phyloP scores from a whole-genome alignment of 345 rosid species.

The Luvunga scandens region DNA sequence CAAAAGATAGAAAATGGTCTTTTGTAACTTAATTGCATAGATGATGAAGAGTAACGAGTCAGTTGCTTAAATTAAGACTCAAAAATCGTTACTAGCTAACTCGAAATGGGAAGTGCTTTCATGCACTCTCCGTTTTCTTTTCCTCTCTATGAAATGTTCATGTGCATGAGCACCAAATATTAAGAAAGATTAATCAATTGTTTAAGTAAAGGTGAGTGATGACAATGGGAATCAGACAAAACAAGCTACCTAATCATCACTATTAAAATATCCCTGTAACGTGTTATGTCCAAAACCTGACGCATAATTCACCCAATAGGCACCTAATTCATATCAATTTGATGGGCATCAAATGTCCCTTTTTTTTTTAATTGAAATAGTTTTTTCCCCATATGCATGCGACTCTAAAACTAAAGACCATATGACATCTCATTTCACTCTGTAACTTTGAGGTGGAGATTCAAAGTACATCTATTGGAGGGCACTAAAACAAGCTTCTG shows the following conservation, averaged over 20 bases:
- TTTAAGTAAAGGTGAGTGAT: constrained; percentile 1
- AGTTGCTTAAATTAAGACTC: too few species aligned
- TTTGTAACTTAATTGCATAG: background rate
- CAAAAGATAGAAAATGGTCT: background rate
- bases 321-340: constrained; percentile 14
- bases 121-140: too few species aligned
- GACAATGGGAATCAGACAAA: constrained; percentile 19
- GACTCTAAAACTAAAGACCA: constrained; percentile 17
- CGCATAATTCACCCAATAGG: constrained; percentile 1
- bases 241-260: constrained; percentile 16
- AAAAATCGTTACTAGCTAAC: too few species aligned
- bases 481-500: background rate
- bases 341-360: constrained; percentile 26
- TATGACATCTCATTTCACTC: constrained; percentile 3
- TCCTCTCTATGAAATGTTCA: background rate
- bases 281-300: constrained; percentile 23
- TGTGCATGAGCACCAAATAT: background rate
- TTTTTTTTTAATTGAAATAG: background rate
- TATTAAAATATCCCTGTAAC: background rate
- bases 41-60: background rate
- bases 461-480: background rate
- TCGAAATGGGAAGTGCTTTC: too few species aligned
- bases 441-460: background rate
- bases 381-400: constrained; percentile 4
- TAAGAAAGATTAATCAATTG: background rate